phyloP scores from a whole-genome alignment of 208 protist genomes.

The Leishmania lainsoni region DNA sequence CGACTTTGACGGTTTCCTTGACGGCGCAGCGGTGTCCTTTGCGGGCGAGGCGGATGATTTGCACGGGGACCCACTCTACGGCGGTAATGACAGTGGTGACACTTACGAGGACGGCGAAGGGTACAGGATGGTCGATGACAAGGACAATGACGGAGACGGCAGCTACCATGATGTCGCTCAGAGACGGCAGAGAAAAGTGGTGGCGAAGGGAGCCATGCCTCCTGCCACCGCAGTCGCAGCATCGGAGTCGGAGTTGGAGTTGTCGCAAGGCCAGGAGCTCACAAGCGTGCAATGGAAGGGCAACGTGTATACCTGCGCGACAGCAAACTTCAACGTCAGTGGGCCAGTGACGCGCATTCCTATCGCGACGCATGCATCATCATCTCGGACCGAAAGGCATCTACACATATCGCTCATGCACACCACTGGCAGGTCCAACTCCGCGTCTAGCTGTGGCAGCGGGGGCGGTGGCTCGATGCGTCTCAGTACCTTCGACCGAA shows the following conservation, averaged over 20 bases:
- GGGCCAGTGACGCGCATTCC: not conserved
- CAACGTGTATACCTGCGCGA: not conserved
- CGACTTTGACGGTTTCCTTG: constrained; percentile 22
- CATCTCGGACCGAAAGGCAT: not conserved
- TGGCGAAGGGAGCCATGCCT: not conserved
- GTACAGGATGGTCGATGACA: not conserved
- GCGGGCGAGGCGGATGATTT: constrained; percentile 5
- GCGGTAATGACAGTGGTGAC: not conserved
- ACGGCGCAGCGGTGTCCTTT: constrained; percentile 19
- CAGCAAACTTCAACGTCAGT: not conserved
- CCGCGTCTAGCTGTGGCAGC: not conserved
- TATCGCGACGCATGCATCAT: not conserved
- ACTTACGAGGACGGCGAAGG: not conserved
- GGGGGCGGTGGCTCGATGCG: not conserved
- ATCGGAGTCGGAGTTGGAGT: not conserved
- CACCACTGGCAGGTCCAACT: not conserved
- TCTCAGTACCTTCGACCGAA: not conserved
- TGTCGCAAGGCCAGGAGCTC: not conserved
- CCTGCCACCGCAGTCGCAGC: not conserved
- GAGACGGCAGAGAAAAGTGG: not conserved
- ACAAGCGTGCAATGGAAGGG: not conserved
- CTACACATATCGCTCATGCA: not conserved
- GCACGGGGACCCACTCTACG: not conserved
- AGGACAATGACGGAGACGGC: not conserved
- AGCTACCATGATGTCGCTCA: not conserved